Evolutionary conservation across 139 green algal species (phyloP).

Genomic region (Auxenochlorella pyrenoidosa): DNA sequence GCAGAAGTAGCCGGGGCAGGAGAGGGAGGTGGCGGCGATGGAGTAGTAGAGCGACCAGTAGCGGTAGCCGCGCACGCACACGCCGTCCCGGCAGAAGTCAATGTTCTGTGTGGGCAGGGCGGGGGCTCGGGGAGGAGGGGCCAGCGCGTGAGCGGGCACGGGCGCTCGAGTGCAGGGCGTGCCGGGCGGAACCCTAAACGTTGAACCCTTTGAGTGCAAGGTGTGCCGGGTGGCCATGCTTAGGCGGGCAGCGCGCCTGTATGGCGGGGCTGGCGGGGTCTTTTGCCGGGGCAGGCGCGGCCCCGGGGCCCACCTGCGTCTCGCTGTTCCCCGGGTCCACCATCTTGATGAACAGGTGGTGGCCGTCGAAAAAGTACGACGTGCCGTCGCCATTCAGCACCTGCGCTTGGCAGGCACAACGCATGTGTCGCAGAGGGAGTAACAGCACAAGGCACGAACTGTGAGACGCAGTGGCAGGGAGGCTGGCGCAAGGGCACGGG

Average conservation of each 20-base stretch:
- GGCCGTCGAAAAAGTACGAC: constrained; percentile 55
- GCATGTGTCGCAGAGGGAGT: no score
- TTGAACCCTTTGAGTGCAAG: no score
- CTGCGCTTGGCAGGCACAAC: constrained; percentile 6
- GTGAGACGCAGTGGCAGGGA: no score
- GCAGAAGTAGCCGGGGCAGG: constrained; percentile 17
- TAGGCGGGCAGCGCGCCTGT: no score
- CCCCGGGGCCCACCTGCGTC: constrained; percentile 20
- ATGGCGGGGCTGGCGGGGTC: no score
- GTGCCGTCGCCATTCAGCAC: constrained; percentile 36
- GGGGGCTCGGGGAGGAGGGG: neutral
- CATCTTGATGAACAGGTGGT: constrained; percentile 60
- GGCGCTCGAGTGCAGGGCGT: no score
- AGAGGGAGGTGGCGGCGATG: constrained; percentile 30
- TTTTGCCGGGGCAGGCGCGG: no score
- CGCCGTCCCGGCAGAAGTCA: constrained; percentile 37
- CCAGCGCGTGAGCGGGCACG: no score
- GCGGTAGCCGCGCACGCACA: constrained; percentile 45
- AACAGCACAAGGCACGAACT: no score
- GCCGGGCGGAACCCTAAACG: no score
- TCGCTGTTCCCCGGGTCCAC: constrained; percentile 54
- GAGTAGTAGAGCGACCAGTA: constrained; percentile 53
- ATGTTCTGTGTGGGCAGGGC: neutral
- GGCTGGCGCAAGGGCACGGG: no score
- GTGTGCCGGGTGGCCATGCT: no score